A percentile compares a stretch with the other conserved stretches of the same genome.
phyloP scores from a whole-genome alignment of 2,329 filamentous ascomycete species.

The Ophioceras dolichostomum region DNA sequence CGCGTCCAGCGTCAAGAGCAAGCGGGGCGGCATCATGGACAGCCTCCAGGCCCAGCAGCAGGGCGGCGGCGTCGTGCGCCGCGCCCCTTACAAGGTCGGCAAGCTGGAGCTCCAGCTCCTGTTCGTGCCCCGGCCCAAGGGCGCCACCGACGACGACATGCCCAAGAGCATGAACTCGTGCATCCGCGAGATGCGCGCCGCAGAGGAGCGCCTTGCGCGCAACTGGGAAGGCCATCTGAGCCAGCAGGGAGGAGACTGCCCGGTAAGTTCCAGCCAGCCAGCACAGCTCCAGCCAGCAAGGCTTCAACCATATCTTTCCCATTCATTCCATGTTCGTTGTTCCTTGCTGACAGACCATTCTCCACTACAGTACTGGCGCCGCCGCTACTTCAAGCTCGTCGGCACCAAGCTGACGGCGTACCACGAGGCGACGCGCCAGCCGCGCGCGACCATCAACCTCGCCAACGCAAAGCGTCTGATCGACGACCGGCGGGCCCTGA shows the following conservation, averaged over 20 bases:
- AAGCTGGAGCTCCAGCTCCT: constrained; percentile 89
- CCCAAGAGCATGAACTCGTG: constrained; percentile 98
- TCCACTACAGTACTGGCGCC: constrained; percentile 72
- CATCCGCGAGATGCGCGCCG: constrained; percentile 83
- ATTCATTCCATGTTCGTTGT: too few relatives aligned
- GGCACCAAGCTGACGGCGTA: constrained; percentile 89
- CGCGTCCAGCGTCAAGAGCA: constrained; percentile 86
- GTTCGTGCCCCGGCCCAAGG: constrained; percentile 87
- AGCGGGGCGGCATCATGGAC: constrained; percentile 55
- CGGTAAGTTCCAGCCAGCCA: too few relatives aligned
- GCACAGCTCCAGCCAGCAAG: too few relatives aligned
- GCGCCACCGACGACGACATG: constrained; percentile 85
- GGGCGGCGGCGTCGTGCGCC: constrained; percentile 67
- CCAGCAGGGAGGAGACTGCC: constrained; percentile 95
- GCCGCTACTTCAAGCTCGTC: constrained; percentile 89
- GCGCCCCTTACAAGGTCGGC: constrained; percentile 92
- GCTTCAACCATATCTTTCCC: too few relatives aligned
- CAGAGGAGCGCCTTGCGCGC: constrained; percentile 65
- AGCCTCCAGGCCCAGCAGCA: too few relatives aligned
- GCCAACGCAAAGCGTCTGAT: constrained; percentile 87
- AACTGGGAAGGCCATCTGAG: constrained; percentile 84
- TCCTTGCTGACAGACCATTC: constrained; percentile 24
- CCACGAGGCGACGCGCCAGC: constrained; percentile 90
- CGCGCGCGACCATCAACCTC: constrained; percentile 92
- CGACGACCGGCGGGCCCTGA: constrained; percentile 75